Evolutionary conservation across 208 protist genomes (phyloP), one percentile per base, ranked within the genome.

Genomic region (Vickermania ingenoplastis): DNA sequence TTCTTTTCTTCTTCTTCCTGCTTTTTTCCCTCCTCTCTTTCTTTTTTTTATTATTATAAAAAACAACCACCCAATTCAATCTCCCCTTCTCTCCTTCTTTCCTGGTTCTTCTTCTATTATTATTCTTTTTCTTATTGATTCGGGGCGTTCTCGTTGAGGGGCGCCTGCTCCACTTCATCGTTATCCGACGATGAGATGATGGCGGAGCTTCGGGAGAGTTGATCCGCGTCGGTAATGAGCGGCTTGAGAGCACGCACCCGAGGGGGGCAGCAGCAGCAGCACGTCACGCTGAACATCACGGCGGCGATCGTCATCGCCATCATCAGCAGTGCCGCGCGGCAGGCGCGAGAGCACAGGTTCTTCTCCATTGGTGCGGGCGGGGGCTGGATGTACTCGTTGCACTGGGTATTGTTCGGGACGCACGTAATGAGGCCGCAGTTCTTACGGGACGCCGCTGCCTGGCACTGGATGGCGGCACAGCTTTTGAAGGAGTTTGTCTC

Each of bases 391-490:
- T 67, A 86, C 68, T 80, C 69, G 63, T 71, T 63, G 71, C 79
- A 86, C 65, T 86, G 72, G 36, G 72, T 82, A 69, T 76, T 75
- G 70, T 83, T 79, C 3, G 75, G 75, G 41, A 76, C 48, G 59
- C 79, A 86, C 0, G 79, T 86, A 25, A 76, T 21, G 22, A 86
- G 75, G 29, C 79, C 79, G 57, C 79, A 86, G 70, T 75, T 79
- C 31, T 74, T 25, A 41, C 79, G 75, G 5, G 71, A 70, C 17
- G 25, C 53, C 0, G 73, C 75, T 3, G 79, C 75, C 13, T 66
- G 54, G 61, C 79, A 86, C 54, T 65, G 74, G 24, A 64, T 56
- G 36, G 64, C 49, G 0, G 64, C 64, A 55, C 79, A 86, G 17
- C 63, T 73, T 50, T 54, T 56, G 70, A 64, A 86, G 53, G 36